Base-by-base conservation (phyloP, 2,329 filamentous ascomycete genomes). In the Scedosporium aurantiacum region DNA sequence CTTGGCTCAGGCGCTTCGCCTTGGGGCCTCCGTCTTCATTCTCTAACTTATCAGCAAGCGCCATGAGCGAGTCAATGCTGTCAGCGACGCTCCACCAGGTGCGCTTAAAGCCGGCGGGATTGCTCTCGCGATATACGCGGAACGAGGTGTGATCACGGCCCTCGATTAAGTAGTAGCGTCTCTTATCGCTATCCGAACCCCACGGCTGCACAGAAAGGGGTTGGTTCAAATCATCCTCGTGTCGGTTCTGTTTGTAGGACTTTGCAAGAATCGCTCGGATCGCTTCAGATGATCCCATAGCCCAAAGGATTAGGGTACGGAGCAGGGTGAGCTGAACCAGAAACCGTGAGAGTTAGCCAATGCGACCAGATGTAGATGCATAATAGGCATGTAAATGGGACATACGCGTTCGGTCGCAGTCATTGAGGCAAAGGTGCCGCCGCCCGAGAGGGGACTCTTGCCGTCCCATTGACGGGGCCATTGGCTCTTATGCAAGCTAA, bases 41-140 rank as follows among this genome's bases (percentile, higher is more conserved):
- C 60, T 86, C 82, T 8, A 99, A 82, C 71, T 89, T 95, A 58
- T 89, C 84, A 5, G 87, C 88, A 58, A 97, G 77, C 4, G 75
- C 78, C 67, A 83, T 87, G 64, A 97, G 78, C 71, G 97, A 93
- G 4, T 95, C 91, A 57, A 99, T 97, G 57, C 81, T 87, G 5
- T 93, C 91, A 16, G 94, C 94, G 50, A 97, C 86, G 69, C 88
- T 97, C 83, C 90, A 91, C 94, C 94, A 99, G 25, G 90, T 91
- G 64, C 85, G 76, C 64, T 87, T 87, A 55, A 88, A 83, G 37
- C 87, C 82, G 4, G 86, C 85, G 12, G 90, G 88, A 69, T 96
- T 95, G 74, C 90, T 93, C 74, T 99, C 94, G 60, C 94, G 84
- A 73, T 99, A 99, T 54, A 99, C 83, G 64, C 94, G 85, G 73